Base-by-base conservation (phyloP, 345 rosid species). In the Clarkia xantiana region DNA sequence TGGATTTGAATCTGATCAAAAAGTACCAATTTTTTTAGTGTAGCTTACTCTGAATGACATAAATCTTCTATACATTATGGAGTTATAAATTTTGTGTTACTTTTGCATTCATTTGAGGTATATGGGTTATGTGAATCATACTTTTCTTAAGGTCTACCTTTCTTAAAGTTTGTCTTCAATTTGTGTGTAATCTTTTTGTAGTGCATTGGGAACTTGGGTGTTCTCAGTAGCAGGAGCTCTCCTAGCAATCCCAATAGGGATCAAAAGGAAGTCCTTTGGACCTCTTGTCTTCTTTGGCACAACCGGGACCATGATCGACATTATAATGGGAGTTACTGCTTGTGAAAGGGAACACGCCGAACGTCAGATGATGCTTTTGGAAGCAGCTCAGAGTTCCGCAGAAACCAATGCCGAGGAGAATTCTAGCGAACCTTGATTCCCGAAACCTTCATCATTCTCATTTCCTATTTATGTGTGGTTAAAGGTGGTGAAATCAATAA, bases 261-360 rank as follows among this genome's bases (percentile, higher is more conserved):
- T 90, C 40, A 90, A 77, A 59, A 76, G 86, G 43, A 90, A 86
- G 67, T 90, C 96, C 40, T 60, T 90, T 16, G 93, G 73, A 2
- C 94, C 96, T 9, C 89, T 90, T 4, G 96, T 86, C 55, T 86
- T 86, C 79, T 86, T 90, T 10, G 94, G 97, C 66, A 86, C 97
- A 11, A 90, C 96, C 0, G 97, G 96, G 29, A 86, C 96, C 14
- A 90, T 90, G 97, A 84, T 86, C 4, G 96, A 90, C 55, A 90
- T 86, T 58, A 82, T 86, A 40, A 73, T 83, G 66, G 97, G 94
- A 29, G 75, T 86, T 64, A 86, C 67, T 53, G 87, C 83, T 14
- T 86, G 98, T 14, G 96, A 81, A 58, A 81, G 98, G 73, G 96
- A 91, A 64, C 93, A 91, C n/a, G 96, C 98, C 1, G 94, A 91